phyloP scores from a whole-genome alignment of 108 stramenopile species.

The Nannochloropsis granulata region DNA sequence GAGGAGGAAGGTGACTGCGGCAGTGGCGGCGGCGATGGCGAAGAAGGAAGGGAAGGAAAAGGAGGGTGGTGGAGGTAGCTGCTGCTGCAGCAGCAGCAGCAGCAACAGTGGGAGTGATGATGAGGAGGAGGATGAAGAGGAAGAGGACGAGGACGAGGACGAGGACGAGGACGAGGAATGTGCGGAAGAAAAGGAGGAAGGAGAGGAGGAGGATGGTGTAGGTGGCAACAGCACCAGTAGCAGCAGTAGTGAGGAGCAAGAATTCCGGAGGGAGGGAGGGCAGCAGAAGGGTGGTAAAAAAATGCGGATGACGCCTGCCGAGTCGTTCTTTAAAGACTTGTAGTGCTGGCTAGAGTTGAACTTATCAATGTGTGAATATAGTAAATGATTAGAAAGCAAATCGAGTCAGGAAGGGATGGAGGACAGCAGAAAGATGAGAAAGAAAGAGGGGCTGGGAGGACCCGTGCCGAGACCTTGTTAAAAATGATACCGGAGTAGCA shows the following conservation, averaged over 20 bases:
- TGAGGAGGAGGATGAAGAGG: constrained; percentile 5
- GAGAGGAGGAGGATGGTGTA: not conserved
- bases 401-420: too few relatives aligned
- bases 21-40: not conserved
- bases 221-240: not conserved
- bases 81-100: not conserved
- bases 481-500: too few relatives aligned
- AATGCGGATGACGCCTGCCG: not conserved
- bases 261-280: not conserved
- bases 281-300: not conserved
- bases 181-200: not conserved
- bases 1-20: not conserved
- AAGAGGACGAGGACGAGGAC: not conserved
- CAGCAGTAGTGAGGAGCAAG: not conserved
- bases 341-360: not conserved
- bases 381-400: too few relatives aligned
- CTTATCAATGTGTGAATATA: too few relatives aligned
- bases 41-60: not conserved
- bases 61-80: not conserved
- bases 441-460: too few relatives aligned
- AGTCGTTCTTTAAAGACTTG: not conserved
- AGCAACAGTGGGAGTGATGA: not conserved
- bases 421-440: too few relatives aligned
- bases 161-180: not conserved
- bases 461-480: too few relatives aligned